Conservation (phyloP, 2,329 filamentous ascomycete species). For the Talaromyces verruculosus region DNA sequence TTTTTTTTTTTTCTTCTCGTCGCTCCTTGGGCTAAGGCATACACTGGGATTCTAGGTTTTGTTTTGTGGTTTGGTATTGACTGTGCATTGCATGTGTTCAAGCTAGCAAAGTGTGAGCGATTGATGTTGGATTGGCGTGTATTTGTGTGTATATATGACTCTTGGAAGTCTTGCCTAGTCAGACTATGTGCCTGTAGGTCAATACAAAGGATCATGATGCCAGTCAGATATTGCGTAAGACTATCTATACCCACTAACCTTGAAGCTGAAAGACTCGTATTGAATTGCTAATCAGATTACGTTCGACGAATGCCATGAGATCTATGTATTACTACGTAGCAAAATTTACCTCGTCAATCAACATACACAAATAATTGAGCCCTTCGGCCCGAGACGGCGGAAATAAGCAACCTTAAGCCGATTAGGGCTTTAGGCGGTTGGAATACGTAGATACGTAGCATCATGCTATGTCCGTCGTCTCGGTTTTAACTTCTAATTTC, state of each 20-base stretch:
- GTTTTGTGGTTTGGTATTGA: slow-evolving; percentile 3
- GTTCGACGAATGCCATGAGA: not conserved
- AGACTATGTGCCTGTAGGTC: not conserved
- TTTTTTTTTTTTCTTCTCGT: not conserved
- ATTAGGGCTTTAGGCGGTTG: not conserved
- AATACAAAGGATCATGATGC: not conserved
- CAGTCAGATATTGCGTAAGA: not conserved
- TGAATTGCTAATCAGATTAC: not conserved
- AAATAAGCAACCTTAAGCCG: not conserved
- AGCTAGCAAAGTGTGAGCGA: slow-evolving; percentile 11
- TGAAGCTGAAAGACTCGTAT: not conserved
- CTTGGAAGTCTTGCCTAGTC: not conserved
- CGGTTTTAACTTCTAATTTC: not conserved
- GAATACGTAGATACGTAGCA: not conserved
- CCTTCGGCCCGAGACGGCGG: not conserved
- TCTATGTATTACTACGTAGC: not conserved
- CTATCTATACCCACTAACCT: not conserved
- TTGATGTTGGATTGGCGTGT: slow-evolving; percentile 7
- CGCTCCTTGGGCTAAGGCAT: slow-evolving; percentile 9
- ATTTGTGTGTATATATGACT: not conserved
- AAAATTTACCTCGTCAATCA: not conserved
- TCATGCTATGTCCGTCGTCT: not conserved
- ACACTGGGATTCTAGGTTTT: not conserved
- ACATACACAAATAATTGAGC: not conserved
- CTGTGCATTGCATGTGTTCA: slow-evolving; percentile 12